Percentiles rank a stretch among this genome's conserved stretches.
These are phyloP conservation scores for Xylaria sp. DNA, from an alignment of 2,329 filamentous ascomycete genomes.

Conservation along the genomic window DNA sequence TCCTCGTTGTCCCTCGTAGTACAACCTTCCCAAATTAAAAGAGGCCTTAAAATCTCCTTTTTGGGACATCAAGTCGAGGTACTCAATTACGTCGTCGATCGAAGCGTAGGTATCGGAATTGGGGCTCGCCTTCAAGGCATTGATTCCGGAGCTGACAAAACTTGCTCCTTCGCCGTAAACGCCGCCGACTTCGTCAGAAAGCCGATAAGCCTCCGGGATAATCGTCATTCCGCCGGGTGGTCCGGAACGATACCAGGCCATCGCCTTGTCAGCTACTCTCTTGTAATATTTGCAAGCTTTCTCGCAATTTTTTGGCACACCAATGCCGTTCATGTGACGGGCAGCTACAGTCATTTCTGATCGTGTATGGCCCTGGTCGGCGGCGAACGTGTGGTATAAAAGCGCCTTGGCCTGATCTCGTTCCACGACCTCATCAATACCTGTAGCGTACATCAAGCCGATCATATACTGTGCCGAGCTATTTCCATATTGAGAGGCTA, in stretches of 20 bases:
- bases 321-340: slow-evolving; percentile 83
- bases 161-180: slow-evolving; percentile 96
- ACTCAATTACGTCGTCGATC: slow-evolving; percentile 93
- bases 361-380: slow-evolving; percentile 77
- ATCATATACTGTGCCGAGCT: slow-evolving; percentile 95
- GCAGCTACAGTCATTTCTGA: slow-evolving; percentile 95
- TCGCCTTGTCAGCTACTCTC: slow-evolving; percentile 89
- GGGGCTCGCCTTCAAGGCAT: slow-evolving; percentile 74
- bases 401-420: slow-evolving; percentile 89
- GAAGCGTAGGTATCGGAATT: slow-evolving; percentile 84
- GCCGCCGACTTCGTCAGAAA: slow-evolving; percentile 89
- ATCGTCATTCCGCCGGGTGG: slow-evolving; percentile 86
- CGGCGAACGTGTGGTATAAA: slow-evolving; percentile 93
- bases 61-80: slow-evolving; percentile 85
- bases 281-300: slow-evolving; percentile 88
- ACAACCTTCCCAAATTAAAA: slow-evolving; percentile 81
- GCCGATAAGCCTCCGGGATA: slow-evolving; percentile 77
- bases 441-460: slow-evolving; percentile 93
- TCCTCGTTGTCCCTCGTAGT: slow-evolving; percentile 84
- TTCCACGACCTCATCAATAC: slow-evolving; percentile 79
- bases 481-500: slow-evolving; percentile 81
- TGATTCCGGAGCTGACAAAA: slow-evolving; percentile 81
- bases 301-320: slow-evolving; percentile 84
- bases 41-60: slow-evolving; percentile 90
- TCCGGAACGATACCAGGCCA: slow-evolving; percentile 84